These are phyloP conservation scores for Mikania micrantha DNA, from an alignment of 129 eudicot genomes.

Conservation along the genomic window DNA sequence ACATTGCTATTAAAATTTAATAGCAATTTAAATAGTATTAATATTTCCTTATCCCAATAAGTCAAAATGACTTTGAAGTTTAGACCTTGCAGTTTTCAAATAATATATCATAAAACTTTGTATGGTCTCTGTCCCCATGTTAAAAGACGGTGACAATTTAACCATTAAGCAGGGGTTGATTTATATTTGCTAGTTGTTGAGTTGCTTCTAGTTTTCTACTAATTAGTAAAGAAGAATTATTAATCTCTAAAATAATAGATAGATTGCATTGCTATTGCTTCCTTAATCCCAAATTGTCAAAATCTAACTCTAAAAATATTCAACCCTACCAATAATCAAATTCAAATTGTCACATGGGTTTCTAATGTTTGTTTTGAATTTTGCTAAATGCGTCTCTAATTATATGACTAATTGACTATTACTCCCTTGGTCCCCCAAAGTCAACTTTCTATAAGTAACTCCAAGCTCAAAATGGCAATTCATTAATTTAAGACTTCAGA, in stretches of 20 bases:
- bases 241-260: too few species aligned
- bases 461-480: not conserved
- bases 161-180: not conserved
- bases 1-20: slow-evolving; percentile 3
- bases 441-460: not conserved
- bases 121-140: not conserved
- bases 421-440: not conserved
- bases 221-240: not conserved
- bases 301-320: not conserved
- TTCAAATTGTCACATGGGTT: slow-evolving; percentile 2
- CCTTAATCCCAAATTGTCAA: not conserved
- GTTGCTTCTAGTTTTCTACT: not conserved
- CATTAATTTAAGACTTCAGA: too few species aligned
- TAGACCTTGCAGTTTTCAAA: not conserved
- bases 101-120: not conserved
- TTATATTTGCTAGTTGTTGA: not conserved
- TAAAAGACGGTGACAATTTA: not conserved
- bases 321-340: not conserved
- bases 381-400: not conserved
- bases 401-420: slow-evolving; percentile 5
- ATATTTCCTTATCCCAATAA: not conserved
- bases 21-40: too few species aligned
- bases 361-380: not conserved
- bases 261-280: not conserved
- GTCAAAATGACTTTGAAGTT: slow-evolving; percentile 11